Evolutionary conservation across 331 rosid species (phyloP).

Genomic region (Rhamnella rubrinervis): DNA sequence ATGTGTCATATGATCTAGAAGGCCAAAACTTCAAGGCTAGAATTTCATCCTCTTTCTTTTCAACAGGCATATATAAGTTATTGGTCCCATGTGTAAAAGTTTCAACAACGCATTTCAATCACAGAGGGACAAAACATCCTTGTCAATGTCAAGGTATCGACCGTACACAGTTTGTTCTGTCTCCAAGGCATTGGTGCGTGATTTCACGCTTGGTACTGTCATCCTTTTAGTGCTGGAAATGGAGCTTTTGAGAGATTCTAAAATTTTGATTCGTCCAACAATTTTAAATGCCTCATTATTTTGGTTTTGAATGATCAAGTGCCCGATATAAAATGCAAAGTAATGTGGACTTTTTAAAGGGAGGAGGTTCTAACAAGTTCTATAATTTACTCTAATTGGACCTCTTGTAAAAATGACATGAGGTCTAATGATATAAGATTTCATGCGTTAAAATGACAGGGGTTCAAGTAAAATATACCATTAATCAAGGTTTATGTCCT

Average conservation of each 20-base stretch:
- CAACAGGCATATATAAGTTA: background rate
- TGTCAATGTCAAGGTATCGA: constrained; percentile 20
- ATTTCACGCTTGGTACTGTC: constrained; percentile 22
- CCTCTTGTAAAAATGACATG: constrained; percentile 9
- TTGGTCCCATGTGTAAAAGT: constrained; percentile 7
- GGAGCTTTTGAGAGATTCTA: constrained; percentile 6
- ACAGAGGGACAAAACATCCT: constrained; percentile 34
- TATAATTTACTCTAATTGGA: constrained; percentile 6
- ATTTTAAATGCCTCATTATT: background rate
- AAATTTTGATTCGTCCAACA: background rate
- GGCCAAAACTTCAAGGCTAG: background rate
- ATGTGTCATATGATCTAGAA: background rate
- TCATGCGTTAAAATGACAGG: constrained; percentile 8
- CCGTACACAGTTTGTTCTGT: constrained; percentile 20
- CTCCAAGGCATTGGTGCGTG: constrained; percentile 33
- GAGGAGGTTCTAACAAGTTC: constrained; percentile 18
- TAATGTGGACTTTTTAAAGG: constrained; percentile 1
- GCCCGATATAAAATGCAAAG: constrained; percentile 7
- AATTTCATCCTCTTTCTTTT: constrained; percentile 2
- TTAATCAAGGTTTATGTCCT: too few species aligned
- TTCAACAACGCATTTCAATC: constrained; percentile 22
- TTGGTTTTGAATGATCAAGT: background rate
- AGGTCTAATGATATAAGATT: constrained; percentile 18
- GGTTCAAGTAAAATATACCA: constrained; percentile 1
- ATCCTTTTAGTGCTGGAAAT: constrained; percentile 1